Percentiles rank a stretch among this genome's conserved stretches.
phyloP scores from a whole-genome alignment of 805 yeast species.

The Saturnispora mendoncae region DNA sequence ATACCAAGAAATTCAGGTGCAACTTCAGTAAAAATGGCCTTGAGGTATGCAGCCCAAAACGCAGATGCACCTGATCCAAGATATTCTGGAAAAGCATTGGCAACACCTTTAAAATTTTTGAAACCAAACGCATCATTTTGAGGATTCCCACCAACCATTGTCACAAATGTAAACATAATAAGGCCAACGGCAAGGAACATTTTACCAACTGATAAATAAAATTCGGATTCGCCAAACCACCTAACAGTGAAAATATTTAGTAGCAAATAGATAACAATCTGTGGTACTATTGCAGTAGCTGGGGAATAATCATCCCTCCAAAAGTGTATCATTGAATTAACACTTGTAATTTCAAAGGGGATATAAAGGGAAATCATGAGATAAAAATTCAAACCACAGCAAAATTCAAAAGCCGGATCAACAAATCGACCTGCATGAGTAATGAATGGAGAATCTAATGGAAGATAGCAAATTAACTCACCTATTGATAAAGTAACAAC shows the following conservation, averaged over 20 bases:
- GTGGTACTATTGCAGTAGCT: slow-evolving; percentile 59
- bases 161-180: slow-evolving; percentile 62
- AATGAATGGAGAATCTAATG: slow-evolving; percentile 70
- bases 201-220: slow-evolving; percentile 68
- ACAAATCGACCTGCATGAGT: slow-evolving; percentile 66
- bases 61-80: slow-evolving; percentile 53
- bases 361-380: slow-evolving; percentile 66
- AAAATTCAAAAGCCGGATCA: slow-evolving; percentile 66
- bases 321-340: slow-evolving; percentile 66
- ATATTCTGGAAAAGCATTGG: slow-evolving; percentile 45
- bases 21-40: slow-evolving; percentile 64
- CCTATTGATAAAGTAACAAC: slow-evolving; percentile 64
- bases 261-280: slow-evolving; percentile 50
- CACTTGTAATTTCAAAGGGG: slow-evolving; percentile 79
- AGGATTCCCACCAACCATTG: slow-evolving; percentile 88
- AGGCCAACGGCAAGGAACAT: slow-evolving; percentile 68
- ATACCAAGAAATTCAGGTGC: slow-evolving; percentile 83
- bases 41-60: slow-evolving; percentile 56
- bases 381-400: slow-evolving; percentile 77
- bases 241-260: slow-evolving; percentile 68
- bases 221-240: slow-evolving; percentile 75
- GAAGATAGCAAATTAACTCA: slow-evolving; percentile 70
- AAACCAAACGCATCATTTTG: slow-evolving; percentile 35
- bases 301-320: slow-evolving; percentile 75
- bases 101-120: slow-evolving; percentile 20